Evolutionary conservation across 2,329 filamentous ascomycete genomes (phyloP).

Genomic region (Blastomyces parvus): DNA sequence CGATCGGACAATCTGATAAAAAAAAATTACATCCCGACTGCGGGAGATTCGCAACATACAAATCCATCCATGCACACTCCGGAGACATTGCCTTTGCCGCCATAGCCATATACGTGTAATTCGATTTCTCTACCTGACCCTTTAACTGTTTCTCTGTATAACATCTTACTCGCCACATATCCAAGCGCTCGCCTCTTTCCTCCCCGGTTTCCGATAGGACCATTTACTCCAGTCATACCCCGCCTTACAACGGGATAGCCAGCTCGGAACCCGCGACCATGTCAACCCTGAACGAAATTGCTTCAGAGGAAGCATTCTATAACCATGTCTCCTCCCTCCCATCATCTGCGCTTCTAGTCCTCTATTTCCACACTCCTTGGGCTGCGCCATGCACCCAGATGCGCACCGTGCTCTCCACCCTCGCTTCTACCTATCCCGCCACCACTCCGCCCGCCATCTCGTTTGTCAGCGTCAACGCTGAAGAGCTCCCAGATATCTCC

Average conservation of each 20-base stretch:
- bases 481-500: slow-evolving; percentile 84
- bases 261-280: slow-evolving; percentile 39
- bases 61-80: background rate
- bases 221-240: background rate
- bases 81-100: background rate
- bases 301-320: slow-evolving; percentile 63
- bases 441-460: slow-evolving; percentile 57
- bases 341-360: slow-evolving; percentile 62
- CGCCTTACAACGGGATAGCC: background rate
- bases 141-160: background rate
- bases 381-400: slow-evolving; percentile 93
- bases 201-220: background rate
- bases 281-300: slow-evolving; percentile 70
- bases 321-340: slow-evolving; percentile 57
- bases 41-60: background rate
- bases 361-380: slow-evolving; percentile 96
- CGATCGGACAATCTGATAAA: slow-evolving; percentile 2
- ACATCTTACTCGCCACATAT: background rate
- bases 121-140: background rate
- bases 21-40: background rate
- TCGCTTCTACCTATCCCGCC: slow-evolving; percentile 75
- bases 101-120: background rate
- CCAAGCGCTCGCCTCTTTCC: background rate
- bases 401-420: slow-evolving; percentile 71
- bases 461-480: slow-evolving; percentile 88